These are phyloP conservation scores for Asterophora parasitica DNA, from an alignment of 768 basidiomycete species.

Conservation along the genomic window DNA sequence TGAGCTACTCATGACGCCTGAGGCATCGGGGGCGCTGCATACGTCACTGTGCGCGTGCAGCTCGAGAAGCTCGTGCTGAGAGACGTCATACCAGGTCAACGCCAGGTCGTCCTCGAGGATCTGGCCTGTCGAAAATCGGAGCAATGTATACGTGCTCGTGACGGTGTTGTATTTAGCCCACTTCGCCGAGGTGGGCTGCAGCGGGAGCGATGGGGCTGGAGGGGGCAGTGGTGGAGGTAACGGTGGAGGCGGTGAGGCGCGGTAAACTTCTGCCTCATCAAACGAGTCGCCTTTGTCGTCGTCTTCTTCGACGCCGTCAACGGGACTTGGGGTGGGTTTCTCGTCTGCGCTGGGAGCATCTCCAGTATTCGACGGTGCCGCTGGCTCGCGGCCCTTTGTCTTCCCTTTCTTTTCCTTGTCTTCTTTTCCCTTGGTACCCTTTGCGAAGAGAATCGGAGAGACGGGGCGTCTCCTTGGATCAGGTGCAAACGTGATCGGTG, in stretches of 20 bases:
- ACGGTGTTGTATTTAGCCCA: constrained; percentile 10
- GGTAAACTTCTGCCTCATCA: constrained; percentile 6
- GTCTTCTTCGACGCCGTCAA: constrained; percentile 28
- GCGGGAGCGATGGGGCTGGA: neutral
- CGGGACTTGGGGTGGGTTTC: neutral
- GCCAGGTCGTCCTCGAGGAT: constrained; percentile 63
- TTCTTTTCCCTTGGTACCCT: constrained; percentile 6
- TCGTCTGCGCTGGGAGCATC: neutral
- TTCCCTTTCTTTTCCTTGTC: neutral
- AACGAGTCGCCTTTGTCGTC: constrained; percentile 18
- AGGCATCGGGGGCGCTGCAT: neutral
- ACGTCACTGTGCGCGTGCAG: constrained; percentile 37
- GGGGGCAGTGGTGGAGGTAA: neutral
- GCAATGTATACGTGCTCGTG: constrained; percentile 36
- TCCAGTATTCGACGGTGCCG: neutral
- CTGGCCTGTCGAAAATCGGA: constrained; percentile 67
- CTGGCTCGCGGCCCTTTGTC: neutral
- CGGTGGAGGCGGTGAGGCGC: neutral
- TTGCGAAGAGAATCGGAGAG: constrained; percentile 41
- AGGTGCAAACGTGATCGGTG: constrained; percentile 68
- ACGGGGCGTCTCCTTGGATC: constrained; percentile 34
- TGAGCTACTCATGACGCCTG: neutral
- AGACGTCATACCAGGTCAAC: constrained; percentile 53
- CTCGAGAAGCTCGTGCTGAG: constrained; percentile 65
- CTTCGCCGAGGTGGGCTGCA: neutral